Conservation (phyloP, 306 rosid species). For the Hylodesmum podocarpum region DNA sequence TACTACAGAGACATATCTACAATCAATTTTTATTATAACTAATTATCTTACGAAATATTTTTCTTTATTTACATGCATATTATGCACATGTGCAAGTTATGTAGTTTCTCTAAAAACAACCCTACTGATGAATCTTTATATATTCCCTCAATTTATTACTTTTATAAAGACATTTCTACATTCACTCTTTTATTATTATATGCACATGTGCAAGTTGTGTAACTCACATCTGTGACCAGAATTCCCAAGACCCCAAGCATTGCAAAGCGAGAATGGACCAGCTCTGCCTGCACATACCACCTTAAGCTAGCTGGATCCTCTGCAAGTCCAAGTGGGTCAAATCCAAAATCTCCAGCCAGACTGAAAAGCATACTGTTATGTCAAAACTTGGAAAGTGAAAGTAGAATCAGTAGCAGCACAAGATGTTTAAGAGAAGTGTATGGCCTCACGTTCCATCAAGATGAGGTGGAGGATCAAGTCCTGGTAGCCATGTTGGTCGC, state of each 20-base stretch:
- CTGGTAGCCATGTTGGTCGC: constrained; percentile 95
- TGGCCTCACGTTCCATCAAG: constrained; percentile 81
- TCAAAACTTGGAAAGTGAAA: neutral
- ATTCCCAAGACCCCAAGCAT: constrained; percentile 92
- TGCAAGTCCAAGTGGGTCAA: constrained; percentile 95
- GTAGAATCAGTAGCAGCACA: neutral
- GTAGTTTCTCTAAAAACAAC: neutral
- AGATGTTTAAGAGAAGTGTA: neutral
- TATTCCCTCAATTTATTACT: neutral
- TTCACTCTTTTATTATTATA: neutral
- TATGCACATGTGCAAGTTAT: no score
- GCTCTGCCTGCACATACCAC: constrained; percentile 97
- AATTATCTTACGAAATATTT: no score
- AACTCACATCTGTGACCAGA: constrained; percentile 84
- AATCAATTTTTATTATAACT: neutral
- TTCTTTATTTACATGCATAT: no score
- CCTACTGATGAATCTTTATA: neutral
- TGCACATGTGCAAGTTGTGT: neutral
- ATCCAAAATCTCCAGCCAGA: constrained; percentile 87
- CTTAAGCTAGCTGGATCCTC: constrained; percentile 85
- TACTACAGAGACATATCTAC: neutral
- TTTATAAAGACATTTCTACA: neutral
- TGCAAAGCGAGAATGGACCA: constrained; percentile 88
- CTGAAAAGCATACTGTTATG: constrained; percentile 34
- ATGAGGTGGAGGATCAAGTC: constrained; percentile 85